Base-by-base conservation (phyloP, 192 early-diverging fungal species). In the Powellomyces hirtus region DNA sequence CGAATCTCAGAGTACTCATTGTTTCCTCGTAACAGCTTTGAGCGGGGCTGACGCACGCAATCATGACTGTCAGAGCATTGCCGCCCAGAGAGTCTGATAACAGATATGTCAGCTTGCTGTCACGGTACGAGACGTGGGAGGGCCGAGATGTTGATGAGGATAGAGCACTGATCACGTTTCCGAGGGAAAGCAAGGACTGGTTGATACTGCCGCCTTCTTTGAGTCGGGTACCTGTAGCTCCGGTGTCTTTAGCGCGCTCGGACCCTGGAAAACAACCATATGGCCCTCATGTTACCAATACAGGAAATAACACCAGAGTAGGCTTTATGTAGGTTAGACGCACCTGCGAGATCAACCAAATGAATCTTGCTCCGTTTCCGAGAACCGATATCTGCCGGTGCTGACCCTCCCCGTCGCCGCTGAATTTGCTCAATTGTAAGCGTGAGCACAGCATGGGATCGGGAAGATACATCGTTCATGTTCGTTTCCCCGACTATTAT, bases 171-270 rank as follows among this genome's bases (percentile, higher is more conserved):
- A 94, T 92, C 59, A 94, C 92, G 34, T 89, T 89, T n/a, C 89
- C 89, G n/a, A 94, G 78, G 1, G 87, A 85, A 34, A 87, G 85
- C 49, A 94, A 74, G 22, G 88, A 90, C 76, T 86, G 89, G 77
- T 94, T 94, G 75, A 94, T 94, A 66, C 86, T 86, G 18, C 82
- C 81, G 1, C 91, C 92, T 59, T 94, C 92, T 52, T 88, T 86
- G 16, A 94, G 71, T 1, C 90, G 82, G 46, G 74, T 73, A 4
- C 94, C 93, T 0, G 91, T 92, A 0, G 92, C 92, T 64, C 88
- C 88, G 8, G 95, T 94, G 36, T 86, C 76, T 64, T 89, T 86
- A 4, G 92, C 92, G 34, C 95, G 84, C 77, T 98, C 95, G 77
- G 90, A 92, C 64, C 94, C 94, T 18, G 91, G 88, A 45, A 30